phyloP scores from a whole-genome alignment of 2,329 filamentous ascomycete species.

The Xylaria multiplex region DNA sequence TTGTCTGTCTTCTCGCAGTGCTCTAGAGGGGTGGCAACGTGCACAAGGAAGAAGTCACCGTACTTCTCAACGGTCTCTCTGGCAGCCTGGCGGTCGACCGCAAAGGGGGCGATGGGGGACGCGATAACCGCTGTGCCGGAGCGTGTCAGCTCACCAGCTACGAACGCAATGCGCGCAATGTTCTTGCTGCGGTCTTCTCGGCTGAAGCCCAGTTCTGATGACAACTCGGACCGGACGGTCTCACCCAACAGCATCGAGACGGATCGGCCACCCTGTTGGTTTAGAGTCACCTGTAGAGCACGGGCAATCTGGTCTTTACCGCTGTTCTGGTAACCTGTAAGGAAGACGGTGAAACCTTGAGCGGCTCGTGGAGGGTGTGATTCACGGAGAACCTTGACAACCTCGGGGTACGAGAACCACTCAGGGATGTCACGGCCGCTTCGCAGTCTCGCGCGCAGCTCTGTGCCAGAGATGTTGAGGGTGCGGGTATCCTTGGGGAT shows the following conservation, averaged over 20 bases:
- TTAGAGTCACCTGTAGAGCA: constrained; percentile 94
- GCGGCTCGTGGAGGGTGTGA: constrained; percentile 90
- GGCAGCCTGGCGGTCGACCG: constrained; percentile 78
- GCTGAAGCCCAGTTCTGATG: constrained; percentile 94
- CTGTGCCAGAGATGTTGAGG: constrained; percentile 85
- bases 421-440: constrained; percentile 95
- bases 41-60: constrained; percentile 93
- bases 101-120: constrained; percentile 94
- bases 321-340: constrained; percentile 95
- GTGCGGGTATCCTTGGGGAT: constrained; percentile 86
- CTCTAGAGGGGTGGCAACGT: constrained; percentile 92
- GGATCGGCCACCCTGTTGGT: constrained; percentile 95
- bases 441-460: constrained; percentile 90
- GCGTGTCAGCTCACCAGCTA: constrained; percentile 92
- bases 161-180: constrained; percentile 95
- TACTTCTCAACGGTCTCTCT: constrained; percentile 87
- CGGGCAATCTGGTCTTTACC: constrained; percentile 97
- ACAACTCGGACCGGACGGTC: constrained; percentile 92
- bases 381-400: constrained; percentile 94
- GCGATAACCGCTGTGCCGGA: constrained; percentile 95
- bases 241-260: constrained; percentile 96
- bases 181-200: constrained; percentile 92
- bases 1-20: constrained; percentile 96
- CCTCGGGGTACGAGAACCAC: constrained; percentile 99
- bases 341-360: constrained; percentile 98